Conservation (phyloP, 441 rosid species). For the Erysimum cheiri region DNA sequence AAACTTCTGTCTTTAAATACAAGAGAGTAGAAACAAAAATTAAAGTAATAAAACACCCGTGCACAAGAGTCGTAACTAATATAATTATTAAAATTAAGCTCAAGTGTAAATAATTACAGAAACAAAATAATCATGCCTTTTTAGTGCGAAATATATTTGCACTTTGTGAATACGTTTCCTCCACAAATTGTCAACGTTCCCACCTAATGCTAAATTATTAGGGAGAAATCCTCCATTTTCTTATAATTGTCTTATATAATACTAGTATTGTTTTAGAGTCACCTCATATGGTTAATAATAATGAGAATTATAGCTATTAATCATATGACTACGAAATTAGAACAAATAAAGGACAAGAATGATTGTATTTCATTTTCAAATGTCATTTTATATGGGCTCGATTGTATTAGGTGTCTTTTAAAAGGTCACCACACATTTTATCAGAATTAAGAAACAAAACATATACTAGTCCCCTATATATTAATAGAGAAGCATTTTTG, state of each 20-base stretch:
- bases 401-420: neutral
- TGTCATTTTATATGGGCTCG: neutral
- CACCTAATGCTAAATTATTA: slow-evolving; percentile 52
- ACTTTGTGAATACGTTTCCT: slow-evolving; percentile 48
- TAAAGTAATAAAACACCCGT: slow-evolving; percentile 38
- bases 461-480: too few species aligned
- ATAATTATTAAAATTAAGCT: slow-evolving; percentile 33
- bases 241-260: neutral
- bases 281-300: slow-evolving; percentile 43
- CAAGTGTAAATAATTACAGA: slow-evolving; percentile 37
- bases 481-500: too few species aligned
- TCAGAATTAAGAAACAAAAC: neutral
- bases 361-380: slow-evolving; percentile 19
- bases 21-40: slow-evolving; percentile 26
- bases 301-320: slow-evolving; percentile 48
- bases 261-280: slow-evolving; percentile 17
- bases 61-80: slow-evolving; percentile 39
- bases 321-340: slow-evolving; percentile 54
- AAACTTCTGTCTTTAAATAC: slow-evolving; percentile 34
- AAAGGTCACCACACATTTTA: neutral
- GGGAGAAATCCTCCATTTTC: slow-evolving; percentile 15
- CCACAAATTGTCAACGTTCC: slow-evolving; percentile 42
- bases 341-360: slow-evolving; percentile 43
- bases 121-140: slow-evolving; percentile 24
- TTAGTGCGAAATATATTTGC: slow-evolving; percentile 41